These are phyloP conservation scores for Penicillium polonicum DNA, from an alignment of 2,329 filamentous ascomycete genomes.

Conservation along the genomic window DNA sequence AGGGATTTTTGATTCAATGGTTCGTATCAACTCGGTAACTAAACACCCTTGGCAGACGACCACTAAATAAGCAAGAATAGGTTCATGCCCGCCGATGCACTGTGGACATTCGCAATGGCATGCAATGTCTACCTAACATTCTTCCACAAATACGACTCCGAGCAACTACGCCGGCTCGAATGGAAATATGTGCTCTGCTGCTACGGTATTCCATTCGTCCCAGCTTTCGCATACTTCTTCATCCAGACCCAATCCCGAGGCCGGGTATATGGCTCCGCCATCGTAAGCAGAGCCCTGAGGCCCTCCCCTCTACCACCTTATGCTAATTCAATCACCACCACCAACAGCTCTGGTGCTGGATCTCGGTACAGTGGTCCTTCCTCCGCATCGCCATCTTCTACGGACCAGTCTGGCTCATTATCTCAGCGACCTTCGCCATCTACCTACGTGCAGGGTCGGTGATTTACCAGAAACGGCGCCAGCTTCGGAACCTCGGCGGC, in stretches of 20 bases:
- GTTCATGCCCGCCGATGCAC: constrained; percentile 74
- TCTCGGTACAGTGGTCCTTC: constrained; percentile 64
- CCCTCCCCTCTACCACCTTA: not conserved
- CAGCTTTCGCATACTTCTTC: constrained; percentile 67
- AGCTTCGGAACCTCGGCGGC: constrained; percentile 57
- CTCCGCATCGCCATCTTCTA: constrained; percentile 76
- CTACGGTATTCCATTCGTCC: constrained; percentile 71
- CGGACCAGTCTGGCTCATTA: constrained; percentile 45
- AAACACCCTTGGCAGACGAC: not conserved
- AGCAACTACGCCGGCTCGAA: constrained; percentile 65
- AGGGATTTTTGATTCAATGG: constrained; percentile 81
- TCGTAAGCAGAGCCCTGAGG: constrained; percentile 40
- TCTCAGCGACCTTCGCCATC: constrained; percentile 41
- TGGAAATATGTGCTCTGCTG: constrained; percentile 67
- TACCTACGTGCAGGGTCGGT: constrained; percentile 43
- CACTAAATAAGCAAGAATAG: constrained; percentile 42
- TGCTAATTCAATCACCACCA: not conserved
- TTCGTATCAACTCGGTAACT: constrained; percentile 45
- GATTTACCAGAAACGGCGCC: constrained; percentile 57
- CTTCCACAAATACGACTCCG: constrained; percentile 68
- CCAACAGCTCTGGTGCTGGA: constrained; percentile 80
- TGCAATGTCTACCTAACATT: constrained; percentile 81
- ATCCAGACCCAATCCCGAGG: constrained; percentile 54
- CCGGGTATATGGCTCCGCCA: constrained; percentile 70
- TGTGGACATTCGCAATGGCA: constrained; percentile 80